Conservation (phyloP, 805 yeast species). For the Phaffomyces thermotolerans region DNA sequence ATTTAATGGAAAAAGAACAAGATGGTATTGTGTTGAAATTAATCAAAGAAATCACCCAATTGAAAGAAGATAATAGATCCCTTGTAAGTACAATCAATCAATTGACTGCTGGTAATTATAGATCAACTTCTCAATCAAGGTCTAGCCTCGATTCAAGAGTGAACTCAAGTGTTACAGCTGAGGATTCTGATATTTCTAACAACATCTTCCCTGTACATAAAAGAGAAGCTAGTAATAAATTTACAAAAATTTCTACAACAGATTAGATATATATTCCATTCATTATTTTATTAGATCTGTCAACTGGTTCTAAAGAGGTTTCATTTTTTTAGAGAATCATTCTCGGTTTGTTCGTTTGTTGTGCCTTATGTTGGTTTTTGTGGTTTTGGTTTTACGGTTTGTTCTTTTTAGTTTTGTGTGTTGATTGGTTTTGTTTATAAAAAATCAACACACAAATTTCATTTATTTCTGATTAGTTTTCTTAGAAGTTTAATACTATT, state of each 20-base stretch:
- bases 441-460: too few species aligned
- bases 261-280: too few species aligned
- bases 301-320: too few species aligned
- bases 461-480: too few species aligned
- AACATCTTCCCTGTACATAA: not conserved
- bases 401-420: too few species aligned
- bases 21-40: slow-evolving; percentile 64
- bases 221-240: not conserved
- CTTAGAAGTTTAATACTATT: too few species aligned
- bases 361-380: too few species aligned
- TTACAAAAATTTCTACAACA: not conserved
- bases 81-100: slow-evolving; percentile 23
- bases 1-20: slow-evolving; percentile 65
- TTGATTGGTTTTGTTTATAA: too few species aligned
- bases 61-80: slow-evolving; percentile 46
- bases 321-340: too few species aligned
- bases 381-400: too few species aligned
- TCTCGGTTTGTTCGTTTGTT: too few species aligned
- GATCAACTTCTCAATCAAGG: slow-evolving; percentile 3
- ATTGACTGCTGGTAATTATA: slow-evolving; percentile 7
- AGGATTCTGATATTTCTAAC: slow-evolving; percentile 1
- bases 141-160: slow-evolving; percentile 12
- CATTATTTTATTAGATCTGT: too few species aligned
- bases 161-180: slow-evolving; percentile 5
- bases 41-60: slow-evolving; percentile 50